Conservation (phyloP, 2,329 filamentous ascomycete species). For the Epichloe amarillans region DNA sequence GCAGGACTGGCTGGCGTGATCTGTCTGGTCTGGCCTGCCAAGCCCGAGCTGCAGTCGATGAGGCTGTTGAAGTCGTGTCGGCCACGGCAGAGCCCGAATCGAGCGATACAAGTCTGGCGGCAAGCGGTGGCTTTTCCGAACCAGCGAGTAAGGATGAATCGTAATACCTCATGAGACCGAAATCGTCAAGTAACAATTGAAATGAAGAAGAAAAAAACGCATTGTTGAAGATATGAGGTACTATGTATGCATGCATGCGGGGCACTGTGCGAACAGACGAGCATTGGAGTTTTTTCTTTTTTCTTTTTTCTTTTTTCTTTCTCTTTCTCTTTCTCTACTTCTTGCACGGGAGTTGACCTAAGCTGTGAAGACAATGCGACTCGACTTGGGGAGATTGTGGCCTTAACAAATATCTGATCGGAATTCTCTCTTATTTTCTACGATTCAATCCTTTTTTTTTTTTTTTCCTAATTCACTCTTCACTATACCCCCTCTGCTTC, state of each 20-base stretch:
- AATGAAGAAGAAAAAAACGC: too few species aligned
- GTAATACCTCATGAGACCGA: too few species aligned
- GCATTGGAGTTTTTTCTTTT: not conserved
- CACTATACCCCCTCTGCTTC: too few species aligned
- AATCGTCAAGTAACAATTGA: too few species aligned
- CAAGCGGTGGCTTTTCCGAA: too few species aligned
- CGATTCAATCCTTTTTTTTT: too few species aligned
- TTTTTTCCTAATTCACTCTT: too few species aligned
- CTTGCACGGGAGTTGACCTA: not conserved
- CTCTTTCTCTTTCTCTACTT: not conserved
- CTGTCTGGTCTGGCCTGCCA: not conserved
- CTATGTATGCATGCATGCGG: not conserved
- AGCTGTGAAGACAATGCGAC: not conserved
- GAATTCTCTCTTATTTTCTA: too few species aligned
- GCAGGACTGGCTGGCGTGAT: constrained; percentile 23
- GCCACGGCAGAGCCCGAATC: not conserved
- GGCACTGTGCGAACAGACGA: not conserved
- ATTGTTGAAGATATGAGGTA: not conserved
- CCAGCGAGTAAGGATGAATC: too few species aligned
- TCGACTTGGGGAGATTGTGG: too few species aligned
- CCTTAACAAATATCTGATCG: too few species aligned
- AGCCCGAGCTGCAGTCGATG: not conserved
- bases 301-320: not conserved
- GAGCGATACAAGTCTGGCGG: not conserved
- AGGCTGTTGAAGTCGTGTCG: not conserved